Percentiles rank a stretch among this genome's conserved stretches.
These are phyloP conservation scores for Hypholoma fasciculare DNA, from an alignment of 768 basidiomycete genomes.

Conservation along the genomic window DNA sequence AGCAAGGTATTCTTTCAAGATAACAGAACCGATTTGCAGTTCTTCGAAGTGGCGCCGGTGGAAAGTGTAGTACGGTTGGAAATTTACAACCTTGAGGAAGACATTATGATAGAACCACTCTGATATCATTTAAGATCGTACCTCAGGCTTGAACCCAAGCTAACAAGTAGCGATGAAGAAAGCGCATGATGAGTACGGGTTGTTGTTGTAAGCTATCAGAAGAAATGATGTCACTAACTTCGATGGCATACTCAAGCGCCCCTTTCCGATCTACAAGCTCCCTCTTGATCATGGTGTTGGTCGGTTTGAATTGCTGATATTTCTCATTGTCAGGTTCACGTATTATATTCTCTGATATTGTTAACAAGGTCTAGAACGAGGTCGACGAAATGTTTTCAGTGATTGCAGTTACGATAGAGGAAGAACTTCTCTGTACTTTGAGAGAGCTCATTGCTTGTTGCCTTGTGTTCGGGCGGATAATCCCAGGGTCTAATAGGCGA, in stretches of 20 bases:
- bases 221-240: slow-evolving; percentile 44
- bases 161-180: slow-evolving; percentile 26
- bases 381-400: slow-evolving; percentile 13
- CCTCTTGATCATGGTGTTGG: slow-evolving; percentile 66
- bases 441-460: slow-evolving; percentile 61
- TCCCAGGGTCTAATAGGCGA: slow-evolving; percentile 77
- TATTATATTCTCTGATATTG: slow-evolving; percentile 71
- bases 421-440: slow-evolving; percentile 45
- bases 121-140: slow-evolving; percentile 22
- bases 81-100: slow-evolving; percentile 55
- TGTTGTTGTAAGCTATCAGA: not conserved
- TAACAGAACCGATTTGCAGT: slow-evolving; percentile 60
- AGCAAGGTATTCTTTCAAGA: slow-evolving; percentile 63
- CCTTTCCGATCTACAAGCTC: slow-evolving; percentile 72
- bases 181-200: not conserved
- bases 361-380: slow-evolving; percentile 56
- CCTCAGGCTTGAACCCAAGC: slow-evolving; percentile 77
- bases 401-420: slow-evolving; percentile 10
- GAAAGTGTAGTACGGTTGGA: slow-evolving; percentile 76
- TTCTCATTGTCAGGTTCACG: slow-evolving; percentile 72
- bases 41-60: slow-evolving; percentile 51
- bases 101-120: not conserved
- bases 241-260: slow-evolving; percentile 77
- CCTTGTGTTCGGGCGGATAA: slow-evolving; percentile 67
- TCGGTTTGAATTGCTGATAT: slow-evolving; percentile 74